Evolutionary conservation across 2,329 filamentous ascomycete species (phyloP).

Genomic region (Paecilomyces variotii): DNA sequence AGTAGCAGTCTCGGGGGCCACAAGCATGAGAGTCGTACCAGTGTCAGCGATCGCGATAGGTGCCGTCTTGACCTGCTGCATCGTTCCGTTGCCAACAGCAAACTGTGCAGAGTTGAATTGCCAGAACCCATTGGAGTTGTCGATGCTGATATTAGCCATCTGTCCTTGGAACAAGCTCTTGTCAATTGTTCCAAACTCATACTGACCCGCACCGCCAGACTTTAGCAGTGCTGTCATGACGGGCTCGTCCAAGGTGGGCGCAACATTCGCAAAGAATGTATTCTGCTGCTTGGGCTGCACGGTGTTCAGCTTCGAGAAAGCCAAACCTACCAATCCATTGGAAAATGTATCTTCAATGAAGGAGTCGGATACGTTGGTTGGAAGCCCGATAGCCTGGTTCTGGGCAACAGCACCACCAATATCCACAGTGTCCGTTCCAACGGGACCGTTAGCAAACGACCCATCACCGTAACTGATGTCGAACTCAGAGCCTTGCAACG

Average conservation of each 20-base stretch:
- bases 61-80: conserved; percentile 24
- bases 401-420: conserved; percentile 57
- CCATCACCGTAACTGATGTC: conserved; percentile 62
- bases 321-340: conserved; percentile 63
- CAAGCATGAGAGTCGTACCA: conserved; percentile 58
- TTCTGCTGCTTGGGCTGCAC: conserved; percentile 55
- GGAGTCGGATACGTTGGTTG: conserved; percentile 48
- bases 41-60: conserved; percentile 56
- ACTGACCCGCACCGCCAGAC: conserved; percentile 52
- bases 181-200: conserved; percentile 69
- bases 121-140: conserved; percentile 61
- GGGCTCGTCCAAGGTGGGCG: conserved; percentile 52
- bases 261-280: conserved; percentile 68
- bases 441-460: conserved; percentile 53
- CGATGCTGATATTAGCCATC: conserved; percentile 55
- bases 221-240: conserved; percentile 65
- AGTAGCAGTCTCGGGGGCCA: conserved; percentile 48
- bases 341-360: conserved; percentile 54
- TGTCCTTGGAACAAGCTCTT: conserved; percentile 52
- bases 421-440: conserved; percentile 59
- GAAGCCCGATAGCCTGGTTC: conserved; percentile 60
- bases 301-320: conserved; percentile 58
- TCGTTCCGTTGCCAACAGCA: conserved; percentile 40
- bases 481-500: conserved; percentile 47
- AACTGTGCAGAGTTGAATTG: conserved; percentile 53